Evolutionary conservation across 176 grass and related monocot genomes (phyloP).

Genomic region (Hsuehochloa calcarea): DNA sequence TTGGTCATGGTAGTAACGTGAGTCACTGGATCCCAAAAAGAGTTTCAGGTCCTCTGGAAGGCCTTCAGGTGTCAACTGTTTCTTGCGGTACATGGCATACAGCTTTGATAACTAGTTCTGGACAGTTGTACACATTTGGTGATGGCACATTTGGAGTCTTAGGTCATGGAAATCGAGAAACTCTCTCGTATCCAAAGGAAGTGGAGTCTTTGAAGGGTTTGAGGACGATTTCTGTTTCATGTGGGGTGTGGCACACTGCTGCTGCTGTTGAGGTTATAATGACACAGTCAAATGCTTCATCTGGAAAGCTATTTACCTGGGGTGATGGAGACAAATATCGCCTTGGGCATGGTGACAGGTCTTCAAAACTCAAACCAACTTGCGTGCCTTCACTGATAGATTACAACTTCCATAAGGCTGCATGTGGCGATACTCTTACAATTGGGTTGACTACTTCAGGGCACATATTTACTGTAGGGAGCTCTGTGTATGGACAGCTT

Average conservation of each 20-base stretch:
- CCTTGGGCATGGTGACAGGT: slow-evolving; percentile 85
- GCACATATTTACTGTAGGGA: slow-evolving; percentile 86
- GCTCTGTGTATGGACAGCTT: slow-evolving; percentile 91
- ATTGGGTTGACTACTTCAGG: slow-evolving; percentile 90
- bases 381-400: slow-evolving; percentile 89
- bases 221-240: slow-evolving; percentile 86
- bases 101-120: slow-evolving; percentile 68
- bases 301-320: slow-evolving; percentile 97
- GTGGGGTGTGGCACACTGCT: slow-evolving; percentile 96
- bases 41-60: slow-evolving; percentile 85
- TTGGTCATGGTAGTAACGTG: slow-evolving; percentile 88
- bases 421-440: slow-evolving; percentile 94
- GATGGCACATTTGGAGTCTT: slow-evolving; percentile 95
- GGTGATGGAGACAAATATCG: slow-evolving; percentile 97
- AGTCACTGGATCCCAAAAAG: slow-evolving; percentile 98
- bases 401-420: slow-evolving; percentile 88
- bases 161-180: slow-evolving; percentile 86
- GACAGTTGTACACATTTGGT: slow-evolving; percentile 90
- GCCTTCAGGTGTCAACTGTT: slow-evolving; percentile 73
- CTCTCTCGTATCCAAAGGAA: slow-evolving; percentile 68
- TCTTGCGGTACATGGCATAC: slow-evolving; percentile 99
- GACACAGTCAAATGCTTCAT: slow-evolving; percentile 83
- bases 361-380: slow-evolving; percentile 77
- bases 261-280: slow-evolving; percentile 89
- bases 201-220: slow-evolving; percentile 87